A percentile compares a stretch with the other conserved stretches of the same genome.
These are phyloP conservation scores for Stephania yunnanensis DNA, from an alignment of 164 flowering plant species.

Conservation along the genomic window DNA sequence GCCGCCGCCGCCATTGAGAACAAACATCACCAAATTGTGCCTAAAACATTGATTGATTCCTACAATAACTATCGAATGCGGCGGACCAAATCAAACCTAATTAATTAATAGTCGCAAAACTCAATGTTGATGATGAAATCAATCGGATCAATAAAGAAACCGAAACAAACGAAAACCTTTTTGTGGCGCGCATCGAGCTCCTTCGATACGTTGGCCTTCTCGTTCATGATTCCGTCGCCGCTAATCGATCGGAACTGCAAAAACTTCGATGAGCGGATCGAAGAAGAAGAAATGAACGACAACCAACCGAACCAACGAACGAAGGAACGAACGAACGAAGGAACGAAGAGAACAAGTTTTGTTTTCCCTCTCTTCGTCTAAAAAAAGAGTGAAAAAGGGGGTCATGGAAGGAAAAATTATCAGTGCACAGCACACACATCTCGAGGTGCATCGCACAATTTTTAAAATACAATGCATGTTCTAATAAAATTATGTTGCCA, in stretches of 20 bases:
- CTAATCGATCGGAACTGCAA: background rate
- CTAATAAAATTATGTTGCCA: too few species aligned
- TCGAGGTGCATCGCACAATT: too few species aligned
- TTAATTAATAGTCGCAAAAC: background rate
- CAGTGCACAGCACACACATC: too few species aligned
- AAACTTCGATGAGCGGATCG: background rate
- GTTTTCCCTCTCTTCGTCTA: background rate
- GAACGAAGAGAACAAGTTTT: too few species aligned
- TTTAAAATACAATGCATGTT: too few species aligned
- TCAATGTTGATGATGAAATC: background rate
- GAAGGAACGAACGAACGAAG: too few species aligned
- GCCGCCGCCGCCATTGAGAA: too few species aligned
- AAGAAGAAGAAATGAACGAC: background rate
- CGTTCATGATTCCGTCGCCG: slow-evolving; percentile 2
- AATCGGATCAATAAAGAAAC: background rate
- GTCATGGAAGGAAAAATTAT: too few species aligned
- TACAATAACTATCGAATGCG: too few species aligned
- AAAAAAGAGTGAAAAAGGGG: background rate
- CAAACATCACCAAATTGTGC: too few species aligned
- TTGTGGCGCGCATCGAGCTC: slow-evolving; percentile 7
- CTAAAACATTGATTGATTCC: too few species aligned
- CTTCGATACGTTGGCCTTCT: slow-evolving; percentile 4
- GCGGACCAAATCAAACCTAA: background rate
- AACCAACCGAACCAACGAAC: too few species aligned
- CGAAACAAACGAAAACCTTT: background rate